Conservation (phyloP, 768 basidiomycete species). For the Coprinellus micaceus region DNA sequence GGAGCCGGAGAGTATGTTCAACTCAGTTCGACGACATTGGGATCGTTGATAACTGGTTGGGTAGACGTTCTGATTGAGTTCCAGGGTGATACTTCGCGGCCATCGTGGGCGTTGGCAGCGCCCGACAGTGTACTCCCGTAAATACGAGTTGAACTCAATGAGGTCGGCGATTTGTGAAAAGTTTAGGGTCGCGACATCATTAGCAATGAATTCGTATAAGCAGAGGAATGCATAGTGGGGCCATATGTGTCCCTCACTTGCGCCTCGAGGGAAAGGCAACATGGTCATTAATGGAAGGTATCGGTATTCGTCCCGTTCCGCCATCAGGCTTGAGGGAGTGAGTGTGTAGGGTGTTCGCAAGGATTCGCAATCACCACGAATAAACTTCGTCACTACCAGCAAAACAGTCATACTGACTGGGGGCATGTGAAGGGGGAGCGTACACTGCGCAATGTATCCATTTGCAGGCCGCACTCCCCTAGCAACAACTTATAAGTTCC, state of each 20-base stretch:
- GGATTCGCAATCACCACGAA: not conserved
- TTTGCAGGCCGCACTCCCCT: slow-evolving; percentile 8
- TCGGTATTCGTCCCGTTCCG: slow-evolving; percentile 2
- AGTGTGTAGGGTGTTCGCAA: not conserved
- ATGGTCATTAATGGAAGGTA: not conserved
- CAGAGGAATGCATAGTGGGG: not conserved
- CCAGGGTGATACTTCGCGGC: not conserved
- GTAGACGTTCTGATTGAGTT: not conserved
- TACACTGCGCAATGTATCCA: slow-evolving; percentile 22
- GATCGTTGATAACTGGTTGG: not conserved
- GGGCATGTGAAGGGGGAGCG: not conserved
- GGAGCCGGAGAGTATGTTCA: not conserved
- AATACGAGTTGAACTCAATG: no score
- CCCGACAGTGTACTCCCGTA: no score
- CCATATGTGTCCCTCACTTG: not conserved
- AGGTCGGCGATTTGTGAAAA: no score
- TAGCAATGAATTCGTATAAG: no score
- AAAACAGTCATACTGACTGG: not conserved
- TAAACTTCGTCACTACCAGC: not conserved
- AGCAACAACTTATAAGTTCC: slow-evolving; percentile 13
- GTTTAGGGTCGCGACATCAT: no score
- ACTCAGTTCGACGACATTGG: no score
- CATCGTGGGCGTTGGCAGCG: not conserved
- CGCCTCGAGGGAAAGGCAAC: not conserved
- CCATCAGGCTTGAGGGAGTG: not conserved